These are phyloP conservation scores for Colletotrichum sublineola DNA, from an alignment of 2,329 filamentous ascomycete genomes.

Conservation along the genomic window DNA sequence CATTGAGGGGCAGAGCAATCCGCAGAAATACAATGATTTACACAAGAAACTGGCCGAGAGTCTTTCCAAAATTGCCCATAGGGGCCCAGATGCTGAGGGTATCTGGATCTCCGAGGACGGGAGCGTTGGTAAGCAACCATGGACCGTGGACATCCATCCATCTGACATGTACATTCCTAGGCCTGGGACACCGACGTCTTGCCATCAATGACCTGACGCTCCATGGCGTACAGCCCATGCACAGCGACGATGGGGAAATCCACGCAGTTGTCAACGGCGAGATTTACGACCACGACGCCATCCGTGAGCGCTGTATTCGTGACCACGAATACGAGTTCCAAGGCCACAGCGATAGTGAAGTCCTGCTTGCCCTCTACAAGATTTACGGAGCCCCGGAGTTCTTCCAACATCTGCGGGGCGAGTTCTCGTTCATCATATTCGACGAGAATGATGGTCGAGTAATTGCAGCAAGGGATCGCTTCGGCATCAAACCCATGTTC, in stretches of 20 bases:
- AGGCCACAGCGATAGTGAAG: slow-evolving; percentile 63
- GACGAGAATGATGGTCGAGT: slow-evolving; percentile 56
- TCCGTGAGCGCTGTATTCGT: slow-evolving; percentile 53
- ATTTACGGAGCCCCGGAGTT: slow-evolving; percentile 56
- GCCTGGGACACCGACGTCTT: slow-evolving; percentile 63
- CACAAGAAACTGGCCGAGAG: slow-evolving; percentile 17
- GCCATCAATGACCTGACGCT: slow-evolving; percentile 65
- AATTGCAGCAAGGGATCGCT: slow-evolving; percentile 65
- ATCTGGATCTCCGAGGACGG: slow-evolving; percentile 46
- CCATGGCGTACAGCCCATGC: slow-evolving; percentile 61
- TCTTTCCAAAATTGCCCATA: slow-evolving; percentile 46
- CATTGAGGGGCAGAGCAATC: background rate
- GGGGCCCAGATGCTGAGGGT: slow-evolving; percentile 49
- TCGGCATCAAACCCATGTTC: slow-evolving; percentile 70
- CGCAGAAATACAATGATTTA: background rate
- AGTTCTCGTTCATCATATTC: slow-evolving; percentile 67
- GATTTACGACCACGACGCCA: slow-evolving; percentile 65
- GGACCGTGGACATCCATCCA: background rate
- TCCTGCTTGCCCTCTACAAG: slow-evolving; percentile 66
- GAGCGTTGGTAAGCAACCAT: slow-evolving; percentile 17
- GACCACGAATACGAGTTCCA: slow-evolving; percentile 59
- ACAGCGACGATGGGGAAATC: slow-evolving; percentile 52
- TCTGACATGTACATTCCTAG: slow-evolving; percentile 27
- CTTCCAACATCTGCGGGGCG: slow-evolving; percentile 61
- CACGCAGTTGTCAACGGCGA: slow-evolving; percentile 72